A percentile compares a stretch with the other conserved stretches of the same genome.
These are phyloP conservation scores for Boletus rex-veris DNA, from an alignment of 768 basidiomycete species.

Conservation along the genomic window DNA sequence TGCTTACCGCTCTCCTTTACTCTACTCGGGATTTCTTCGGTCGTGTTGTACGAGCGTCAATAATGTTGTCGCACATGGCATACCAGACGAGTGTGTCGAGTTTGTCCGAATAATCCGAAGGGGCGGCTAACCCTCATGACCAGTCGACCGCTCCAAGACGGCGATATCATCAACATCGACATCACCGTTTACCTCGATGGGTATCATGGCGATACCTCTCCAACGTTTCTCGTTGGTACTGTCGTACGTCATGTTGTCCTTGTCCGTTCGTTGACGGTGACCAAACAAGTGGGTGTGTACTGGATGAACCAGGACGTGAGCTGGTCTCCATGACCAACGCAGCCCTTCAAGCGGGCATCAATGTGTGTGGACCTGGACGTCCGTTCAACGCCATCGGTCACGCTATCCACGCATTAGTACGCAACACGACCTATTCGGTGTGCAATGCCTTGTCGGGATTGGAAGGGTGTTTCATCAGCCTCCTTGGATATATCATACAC, in stretches of 20 bases:
- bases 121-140: neutral
- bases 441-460: slow-evolving; percentile 79
- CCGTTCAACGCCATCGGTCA: slow-evolving; percentile 69
- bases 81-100: slow-evolving; percentile 78
- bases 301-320: slow-evolving; percentile 70
- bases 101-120: neutral
- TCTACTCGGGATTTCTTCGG: slow-evolving; percentile 47
- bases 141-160: slow-evolving; percentile 76
- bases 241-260: slow-evolving; percentile 48
- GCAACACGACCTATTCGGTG: slow-evolving; percentile 46
- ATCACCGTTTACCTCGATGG: slow-evolving; percentile 80
- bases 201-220: slow-evolving; percentile 87
- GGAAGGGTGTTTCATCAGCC: slow-evolving; percentile 74
- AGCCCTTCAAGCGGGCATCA: slow-evolving; percentile 70
- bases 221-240: slow-evolving; percentile 76
- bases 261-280: neutral
- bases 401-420: slow-evolving; percentile 57
- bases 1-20: slow-evolving; percentile 87
- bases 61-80: slow-evolving; percentile 83
- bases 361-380: slow-evolving; percentile 66
- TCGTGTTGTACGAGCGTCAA: slow-evolving; percentile 71
- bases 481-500: slow-evolving; percentile 80
- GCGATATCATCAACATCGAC: slow-evolving; percentile 88
- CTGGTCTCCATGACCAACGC: slow-evolving; percentile 61
- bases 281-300: neutral